Base-by-base conservation (phyloP, 768 basidiomycete species). In the Dacryopinax spathularia region DNA sequence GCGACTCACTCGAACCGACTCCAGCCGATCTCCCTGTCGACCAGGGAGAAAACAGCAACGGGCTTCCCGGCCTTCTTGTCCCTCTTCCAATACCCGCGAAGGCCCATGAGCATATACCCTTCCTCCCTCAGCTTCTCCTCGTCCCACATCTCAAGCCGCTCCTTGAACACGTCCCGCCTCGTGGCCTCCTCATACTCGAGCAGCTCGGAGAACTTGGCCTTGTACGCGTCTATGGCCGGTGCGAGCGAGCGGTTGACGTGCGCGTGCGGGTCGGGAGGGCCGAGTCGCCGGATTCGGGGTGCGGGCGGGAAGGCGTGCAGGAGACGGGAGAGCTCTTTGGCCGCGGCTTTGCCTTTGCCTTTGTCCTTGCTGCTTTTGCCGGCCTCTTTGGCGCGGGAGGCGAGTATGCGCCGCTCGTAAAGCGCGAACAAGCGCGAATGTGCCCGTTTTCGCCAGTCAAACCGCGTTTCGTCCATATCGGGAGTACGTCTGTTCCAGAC, bases 91-190 rank as follows among this genome's bases (percentile, higher is more conserved):
- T 80, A 91, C 0, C 81, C 88, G 16, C 74, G 78, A 25, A 91
- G 74, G 18, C 77, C 82, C 0, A 83, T 85, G 33, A 92, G 69
- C 61, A 84, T 82, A 68, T 89, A 91, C 0, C 90, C 90, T 67
- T 87, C 85, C n/a, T 80, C 75, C 66, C 78, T 74, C 41, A 91
- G 74, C 22, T 81, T 79, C 29, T 78, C 75, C 2, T 85, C 63
- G 12, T 82, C 77, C 90, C 89, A 91, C 16, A 79, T 80, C 1
- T 82, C 77, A 16, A 92, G 77, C 34, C 90, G 82, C 65, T 87
- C 77, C 60, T 77, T 78, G 25, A 88, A 70, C 0, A 81, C 77
- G 1, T 79, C 78, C 66, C 85, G 83, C 36, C 81, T 82, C 68
- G 88, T 83, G 0, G 76, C 78, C 70, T 86, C 84, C 73, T 92